These are phyloP conservation scores for Termitomyces sp. DNA, from an alignment of 768 basidiomycete genomes.

Conservation along the genomic window DNA sequence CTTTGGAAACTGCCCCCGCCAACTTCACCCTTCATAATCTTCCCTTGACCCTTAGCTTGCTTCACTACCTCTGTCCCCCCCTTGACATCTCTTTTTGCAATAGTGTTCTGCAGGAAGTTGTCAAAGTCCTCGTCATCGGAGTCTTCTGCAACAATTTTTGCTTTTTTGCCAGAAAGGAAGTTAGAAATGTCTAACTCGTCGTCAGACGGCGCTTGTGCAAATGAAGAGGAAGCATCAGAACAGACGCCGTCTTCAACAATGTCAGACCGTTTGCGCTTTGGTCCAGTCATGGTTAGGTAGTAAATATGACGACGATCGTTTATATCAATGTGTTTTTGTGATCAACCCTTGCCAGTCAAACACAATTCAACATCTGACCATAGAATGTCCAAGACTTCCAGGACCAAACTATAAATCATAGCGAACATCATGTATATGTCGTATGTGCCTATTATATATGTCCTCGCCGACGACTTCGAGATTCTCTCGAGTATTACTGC, in stretches of 20 bases:
- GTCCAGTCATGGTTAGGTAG: background rate
- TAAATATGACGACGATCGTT: background rate
- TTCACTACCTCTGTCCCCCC: conserved; percentile 74
- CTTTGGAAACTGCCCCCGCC: conserved; percentile 95
- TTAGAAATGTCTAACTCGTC: conserved; percentile 59
- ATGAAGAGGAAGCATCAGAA: conserved; percentile 6
- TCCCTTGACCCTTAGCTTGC: conserved; percentile 68
- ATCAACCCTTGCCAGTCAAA: background rate
- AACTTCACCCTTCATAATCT: conserved; percentile 67
- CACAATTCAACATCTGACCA: background rate
- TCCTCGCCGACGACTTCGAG: conserved; percentile 22
- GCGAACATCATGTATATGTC: no score
- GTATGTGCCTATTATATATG: no score
- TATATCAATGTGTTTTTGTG: background rate
- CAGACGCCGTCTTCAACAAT: conserved; percentile 3
- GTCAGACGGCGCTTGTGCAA: conserved; percentile 12
- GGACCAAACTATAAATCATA: no score
- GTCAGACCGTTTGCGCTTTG: conserved; percentile 14
- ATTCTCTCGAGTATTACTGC: conserved; percentile 23
- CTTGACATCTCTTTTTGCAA: conserved; percentile 68
- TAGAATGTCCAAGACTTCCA: no score
- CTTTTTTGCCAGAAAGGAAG: conserved; percentile 46
- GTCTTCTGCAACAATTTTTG: conserved; percentile 28
- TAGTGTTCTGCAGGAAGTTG: conserved; percentile 62
- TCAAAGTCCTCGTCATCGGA: conserved; percentile 54